These are phyloP conservation scores for Termitomyces sp. DNA, from an alignment of 768 basidiomycete genomes.

Conservation along the genomic window DNA sequence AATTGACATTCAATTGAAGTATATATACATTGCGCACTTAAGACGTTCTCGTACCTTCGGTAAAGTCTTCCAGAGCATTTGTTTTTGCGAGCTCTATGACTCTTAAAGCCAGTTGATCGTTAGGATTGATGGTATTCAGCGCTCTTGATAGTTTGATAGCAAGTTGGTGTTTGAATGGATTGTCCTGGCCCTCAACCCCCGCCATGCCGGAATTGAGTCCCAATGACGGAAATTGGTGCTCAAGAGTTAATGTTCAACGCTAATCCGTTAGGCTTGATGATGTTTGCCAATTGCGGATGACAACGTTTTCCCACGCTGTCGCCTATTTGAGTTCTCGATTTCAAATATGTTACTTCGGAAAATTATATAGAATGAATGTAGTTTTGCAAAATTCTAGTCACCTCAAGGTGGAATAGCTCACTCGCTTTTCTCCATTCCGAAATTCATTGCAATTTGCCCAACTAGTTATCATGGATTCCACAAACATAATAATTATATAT, in stretches of 20 bases:
- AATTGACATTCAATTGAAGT: not conserved
- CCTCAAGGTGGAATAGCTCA: not conserved
- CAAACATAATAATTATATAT: not conserved
- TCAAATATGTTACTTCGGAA: too few species aligned
- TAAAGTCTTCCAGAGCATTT: conserved; percentile 58
- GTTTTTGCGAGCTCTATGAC: conserved; percentile 79
- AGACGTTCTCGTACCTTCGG: conserved; percentile 43
- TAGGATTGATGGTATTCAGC: conserved; percentile 76
- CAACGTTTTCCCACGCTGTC: not conserved
- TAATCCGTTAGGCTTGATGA: not conserved
- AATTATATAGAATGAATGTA: too few species aligned
- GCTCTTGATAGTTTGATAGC: conserved; percentile 78
- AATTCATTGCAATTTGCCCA: not conserved
- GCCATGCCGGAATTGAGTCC: not conserved
- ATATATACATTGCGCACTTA: conserved; percentile 1
- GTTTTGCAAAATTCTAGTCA: too few species aligned
- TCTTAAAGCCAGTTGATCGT: conserved; percentile 72
- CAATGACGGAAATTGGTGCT: not conserved
- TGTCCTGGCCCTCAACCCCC: conserved; percentile 8
- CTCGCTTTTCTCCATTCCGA: not conserved
- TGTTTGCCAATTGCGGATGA: not conserved
- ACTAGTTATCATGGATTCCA: not conserved
- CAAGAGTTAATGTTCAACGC: not conserved
- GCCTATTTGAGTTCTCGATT: too few species aligned
- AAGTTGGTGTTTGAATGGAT: conserved; percentile 59